Percentiles rank a stretch among this genome's conserved stretches.
Evolutionary conservation across 75 land plant genomes (phyloP).

Genomic region (Cunninghamia lanceolata): DNA sequence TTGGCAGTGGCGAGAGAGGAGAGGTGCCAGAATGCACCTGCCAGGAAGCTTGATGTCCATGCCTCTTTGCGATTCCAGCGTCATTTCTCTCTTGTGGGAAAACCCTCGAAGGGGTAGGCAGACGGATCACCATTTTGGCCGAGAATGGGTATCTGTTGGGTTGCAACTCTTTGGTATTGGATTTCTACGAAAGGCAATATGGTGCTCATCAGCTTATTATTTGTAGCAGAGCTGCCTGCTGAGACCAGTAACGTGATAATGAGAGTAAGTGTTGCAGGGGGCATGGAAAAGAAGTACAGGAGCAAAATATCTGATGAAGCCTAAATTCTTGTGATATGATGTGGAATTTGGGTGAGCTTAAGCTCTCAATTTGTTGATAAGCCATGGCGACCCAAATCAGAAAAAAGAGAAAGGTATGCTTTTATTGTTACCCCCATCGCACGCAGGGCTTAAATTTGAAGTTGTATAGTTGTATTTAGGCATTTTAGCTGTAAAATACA

Average conservation of each 20-base stretch:
- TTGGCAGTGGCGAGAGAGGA: constrained; percentile 19
- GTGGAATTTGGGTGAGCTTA: no score
- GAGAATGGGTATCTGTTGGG: background rate
- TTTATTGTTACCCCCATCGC: no score
- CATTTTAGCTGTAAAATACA: no score
- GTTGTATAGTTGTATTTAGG: no score
- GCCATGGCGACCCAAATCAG: no score
- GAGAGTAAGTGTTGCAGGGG: background rate
- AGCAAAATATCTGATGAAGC: no score
- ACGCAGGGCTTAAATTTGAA: no score
- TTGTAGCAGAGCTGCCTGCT: background rate
- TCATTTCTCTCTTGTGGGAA: background rate
- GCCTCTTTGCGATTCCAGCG: background rate
- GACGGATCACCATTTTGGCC: background rate
- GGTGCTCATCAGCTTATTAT: background rate
- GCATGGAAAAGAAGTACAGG: no score
- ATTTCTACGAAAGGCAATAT: background rate
- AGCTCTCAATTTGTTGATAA: no score
- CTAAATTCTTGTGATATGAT: no score
- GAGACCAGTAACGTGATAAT: background rate
- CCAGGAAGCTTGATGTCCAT: background rate
- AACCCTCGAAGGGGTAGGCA: background rate
- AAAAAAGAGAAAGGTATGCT: no score
- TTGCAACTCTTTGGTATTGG: background rate
- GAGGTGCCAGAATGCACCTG: background rate